Conservation (phyloP, 1,139 yeast species). For the Blastobotrys capitulatus region DNA sequence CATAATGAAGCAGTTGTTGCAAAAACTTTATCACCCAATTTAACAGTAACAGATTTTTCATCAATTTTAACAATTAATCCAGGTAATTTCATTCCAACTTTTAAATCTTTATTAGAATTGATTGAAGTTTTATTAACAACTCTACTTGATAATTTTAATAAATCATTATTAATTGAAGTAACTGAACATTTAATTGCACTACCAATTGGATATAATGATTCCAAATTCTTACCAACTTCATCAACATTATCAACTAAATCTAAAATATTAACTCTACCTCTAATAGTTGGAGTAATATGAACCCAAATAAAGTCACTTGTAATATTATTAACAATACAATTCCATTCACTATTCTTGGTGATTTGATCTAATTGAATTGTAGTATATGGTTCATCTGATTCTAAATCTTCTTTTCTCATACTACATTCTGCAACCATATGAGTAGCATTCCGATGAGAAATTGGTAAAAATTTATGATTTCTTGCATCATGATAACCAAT, state of each 20-base stretch:
- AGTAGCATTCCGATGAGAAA: conserved; percentile 55
- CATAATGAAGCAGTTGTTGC: conserved; percentile 66
- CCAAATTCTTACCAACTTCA: conserved; percentile 42
- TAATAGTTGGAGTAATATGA: conserved; percentile 60
- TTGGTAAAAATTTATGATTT: conserved; percentile 63
- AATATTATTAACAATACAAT: conserved; percentile 51
- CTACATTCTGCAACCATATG: conserved; percentile 63
- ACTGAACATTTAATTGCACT: conserved; percentile 60
- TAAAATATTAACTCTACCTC: conserved; percentile 62
- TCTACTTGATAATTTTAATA: conserved; percentile 49
- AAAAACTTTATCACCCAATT: conserved; percentile 43
- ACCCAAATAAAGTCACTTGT: conserved; percentile 59
- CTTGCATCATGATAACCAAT: conserved; percentile 76
- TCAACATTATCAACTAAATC: conserved; percentile 53
- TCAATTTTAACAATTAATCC: conserved; percentile 61
- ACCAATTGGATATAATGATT: conserved; percentile 61
- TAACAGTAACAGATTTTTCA: conserved; percentile 59
- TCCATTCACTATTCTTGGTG: conserved; percentile 40
- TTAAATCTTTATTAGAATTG: conserved; percentile 43
- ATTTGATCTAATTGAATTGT: conserved; percentile 39
- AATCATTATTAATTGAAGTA: conserved; percentile 45
- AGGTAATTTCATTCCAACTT: conserved; percentile 56
- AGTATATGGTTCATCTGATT: conserved; percentile 26
- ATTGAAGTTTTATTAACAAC: conserved; percentile 27
- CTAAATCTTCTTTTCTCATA: conserved; percentile 41